Base-by-base conservation (phyloP, 495 filamentous ascomycete species). In the Xylaria acuta region DNA sequence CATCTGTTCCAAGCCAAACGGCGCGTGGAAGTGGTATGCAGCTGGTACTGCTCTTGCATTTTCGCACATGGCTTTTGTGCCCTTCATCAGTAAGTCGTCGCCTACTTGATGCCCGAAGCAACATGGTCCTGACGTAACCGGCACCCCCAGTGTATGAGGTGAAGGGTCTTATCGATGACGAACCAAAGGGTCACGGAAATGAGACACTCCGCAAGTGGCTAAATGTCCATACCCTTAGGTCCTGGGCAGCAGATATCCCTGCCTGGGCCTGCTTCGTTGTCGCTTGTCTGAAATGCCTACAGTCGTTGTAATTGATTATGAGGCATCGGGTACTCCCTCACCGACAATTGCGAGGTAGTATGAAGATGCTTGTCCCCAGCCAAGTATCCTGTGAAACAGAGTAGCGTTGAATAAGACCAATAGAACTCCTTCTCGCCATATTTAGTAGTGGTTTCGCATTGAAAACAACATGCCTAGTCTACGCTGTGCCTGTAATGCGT, bases 221-320 rank as follows among this genome's bases (percentile, higher is more conserved):
- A 20, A 34, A 71, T 49, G 72, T 77, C 25, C 77, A 79, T 47
- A 49, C 70, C 25, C 63, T 73, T 6, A 66, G 77, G 53, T 77
- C 73, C 11, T 76, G 72, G 3, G 1, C 73, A n/a, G 65, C 71
- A 0, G 77, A 79, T 49, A 60, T 79, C 36, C 75, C 75, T 3
- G 68, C 75, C 18, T 79, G 77, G 77, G 54, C 74, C n/a, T 79
- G 72, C 58, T 79, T 79, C 59, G 47, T 76, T 12, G 30, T 77
- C n/a, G 77, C 73, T 32, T 69, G 67, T 25, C 45, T 76, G 41
- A 76, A 77, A 64, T 72, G 69, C 5, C 32, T 79, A n/a, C 68
- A 72, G 68, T 56, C 74, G 7, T 27, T 73, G 12, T 79, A 66
- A 32, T 43, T 12, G 20, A 25, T 38, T 5, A 12, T 49, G 36